Conservation (phyloP, 257 asterid genomes). For the Echites panduratus region DNA sequence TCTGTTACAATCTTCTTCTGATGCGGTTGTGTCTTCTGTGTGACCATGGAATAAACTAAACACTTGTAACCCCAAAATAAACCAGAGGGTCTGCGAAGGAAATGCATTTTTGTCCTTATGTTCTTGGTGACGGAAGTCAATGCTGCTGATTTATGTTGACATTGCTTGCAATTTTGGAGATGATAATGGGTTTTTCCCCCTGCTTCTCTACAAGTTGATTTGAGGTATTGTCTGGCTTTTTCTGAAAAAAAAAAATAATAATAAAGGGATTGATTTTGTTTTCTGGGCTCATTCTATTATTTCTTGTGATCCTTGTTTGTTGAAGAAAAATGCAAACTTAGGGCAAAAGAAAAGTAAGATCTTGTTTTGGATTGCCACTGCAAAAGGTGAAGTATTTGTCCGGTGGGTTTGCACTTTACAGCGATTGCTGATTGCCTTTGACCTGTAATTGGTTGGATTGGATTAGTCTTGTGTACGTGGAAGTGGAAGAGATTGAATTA, state of each 20-base stretch:
- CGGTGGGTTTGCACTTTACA: conserved; percentile 20
- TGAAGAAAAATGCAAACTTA: conserved; percentile 20
- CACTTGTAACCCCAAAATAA: conserved; percentile 6
- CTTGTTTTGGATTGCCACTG: conserved; percentile 17
- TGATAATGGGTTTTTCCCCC: conserved; percentile 11
- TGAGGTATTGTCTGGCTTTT: conserved; percentile 18
- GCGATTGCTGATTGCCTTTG: conserved; percentile 16
- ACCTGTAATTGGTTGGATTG: conserved; percentile 9
- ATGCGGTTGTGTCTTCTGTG: conserved; percentile 19
- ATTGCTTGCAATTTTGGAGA: conserved; percentile 2
- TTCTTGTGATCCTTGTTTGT: conserved; percentile 9
- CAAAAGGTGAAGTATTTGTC: conserved; percentile 17
- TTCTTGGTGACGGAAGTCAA: conserved; percentile 16
- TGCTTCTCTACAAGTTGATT: conserved; percentile 12
- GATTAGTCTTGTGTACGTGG: conserved; percentile 6
- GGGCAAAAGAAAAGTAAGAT: conserved; percentile 8
- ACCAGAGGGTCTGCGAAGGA: conserved; percentile 33
- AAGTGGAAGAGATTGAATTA: conserved; percentile 15
- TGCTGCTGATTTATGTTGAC: conserved; percentile 11
- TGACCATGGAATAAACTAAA: conserved; percentile 15
- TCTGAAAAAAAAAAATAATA: conserved; percentile 14
- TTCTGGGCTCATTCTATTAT: conserved; percentile 26
- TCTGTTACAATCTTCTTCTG: conserved; percentile 15
- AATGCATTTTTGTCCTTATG: conserved; percentile 2
- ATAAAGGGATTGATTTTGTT: conserved; percentile 28